Evolutionary conservation across 345 rosid genomes (phyloP), one percentile per base, ranked within the genome.

Genomic region (Salix suchowensis): DNA sequence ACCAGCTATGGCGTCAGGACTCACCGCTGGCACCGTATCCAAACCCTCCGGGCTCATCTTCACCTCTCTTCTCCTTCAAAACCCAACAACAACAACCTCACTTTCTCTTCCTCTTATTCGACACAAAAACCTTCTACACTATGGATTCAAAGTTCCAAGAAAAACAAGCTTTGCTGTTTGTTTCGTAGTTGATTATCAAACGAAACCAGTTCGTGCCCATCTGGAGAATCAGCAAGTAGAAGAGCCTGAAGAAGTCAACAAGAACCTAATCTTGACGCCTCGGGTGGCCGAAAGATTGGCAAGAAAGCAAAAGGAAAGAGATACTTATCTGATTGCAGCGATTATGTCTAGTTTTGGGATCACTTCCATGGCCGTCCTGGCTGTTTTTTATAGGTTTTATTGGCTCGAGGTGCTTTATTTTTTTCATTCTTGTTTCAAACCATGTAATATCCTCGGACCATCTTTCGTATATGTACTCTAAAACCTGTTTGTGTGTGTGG

Each of bases 1-100:
- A 46, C 71, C 74, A 78, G 21, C 79, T 55, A 95, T 96, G 98
- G 98, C 92, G 83, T 91, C 88, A 7, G 90, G 91, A 8, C 84
- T 88, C 44, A 84, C 84, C 73, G 82, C 88, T 78, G 74, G 91
- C 76, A 37, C 88, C 4, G 66, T 86, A 69, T 73, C 86, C 67
- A 88, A 81, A 55, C 88, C 90, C 28, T 71, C 86, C 83, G 74
- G 79, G 48, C 64, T 77, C 36, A 55, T 85, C 77, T 36, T 18
- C 26, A 36, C 78, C 75, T 79, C 87, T 16, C 75, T 34, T 13
- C 80, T 36, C 60, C 74, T 78, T 74, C 84, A 83, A 4, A 87
- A 78, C 60, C 85, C 90, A 78, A 4, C 81, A 2, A 61, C 79
- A 30, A 52, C 80, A 26, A 3, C 66, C 64, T 48, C 84, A 40